Conservation (phyloP, 768 basidiomycete genomes). For the Tylopilus felleus region DNA sequence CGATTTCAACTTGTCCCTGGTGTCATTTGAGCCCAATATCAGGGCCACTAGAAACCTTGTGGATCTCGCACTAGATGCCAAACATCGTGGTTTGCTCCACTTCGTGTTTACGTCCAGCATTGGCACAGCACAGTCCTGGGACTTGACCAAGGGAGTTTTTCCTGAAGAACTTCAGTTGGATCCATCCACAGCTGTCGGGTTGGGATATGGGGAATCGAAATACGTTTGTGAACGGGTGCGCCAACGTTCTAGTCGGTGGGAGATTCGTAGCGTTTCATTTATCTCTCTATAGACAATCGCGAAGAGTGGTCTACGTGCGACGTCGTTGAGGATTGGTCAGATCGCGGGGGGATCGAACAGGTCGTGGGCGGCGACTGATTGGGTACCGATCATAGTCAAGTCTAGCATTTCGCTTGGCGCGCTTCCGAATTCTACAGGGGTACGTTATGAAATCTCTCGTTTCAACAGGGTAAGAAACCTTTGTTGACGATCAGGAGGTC, state of each 20-base stretch:
- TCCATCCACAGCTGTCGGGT: not conserved
- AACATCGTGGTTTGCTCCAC: not conserved
- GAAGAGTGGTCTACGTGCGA: not conserved
- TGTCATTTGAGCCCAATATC: slow-evolving; percentile 19
- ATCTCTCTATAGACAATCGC: not conserved
- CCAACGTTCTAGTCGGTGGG: not conserved
- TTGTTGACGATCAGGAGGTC: not conserved
- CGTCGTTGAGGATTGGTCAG: not conserved
- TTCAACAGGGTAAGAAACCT: not conserved
- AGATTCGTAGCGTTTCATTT: not conserved
- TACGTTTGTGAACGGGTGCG: not conserved
- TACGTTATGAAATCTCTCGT: not conserved
- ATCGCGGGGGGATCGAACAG: not conserved
- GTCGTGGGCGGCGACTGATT: not conserved
- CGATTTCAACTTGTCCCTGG: slow-evolving; percentile 31
- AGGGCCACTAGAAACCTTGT: not conserved
- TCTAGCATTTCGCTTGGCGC: not conserved
- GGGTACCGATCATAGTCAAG: not conserved
- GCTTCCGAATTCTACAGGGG: not conserved
- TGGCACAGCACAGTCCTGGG: not conserved
- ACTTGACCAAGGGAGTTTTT: not conserved
- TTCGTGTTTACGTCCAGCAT: not conserved
- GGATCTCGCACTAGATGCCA: not conserved
- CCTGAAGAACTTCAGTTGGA: not conserved
- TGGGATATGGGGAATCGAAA: not conserved